Conservation (phyloP, 768 basidiomycete genomes). For the Crepidotus variabilis region DNA sequence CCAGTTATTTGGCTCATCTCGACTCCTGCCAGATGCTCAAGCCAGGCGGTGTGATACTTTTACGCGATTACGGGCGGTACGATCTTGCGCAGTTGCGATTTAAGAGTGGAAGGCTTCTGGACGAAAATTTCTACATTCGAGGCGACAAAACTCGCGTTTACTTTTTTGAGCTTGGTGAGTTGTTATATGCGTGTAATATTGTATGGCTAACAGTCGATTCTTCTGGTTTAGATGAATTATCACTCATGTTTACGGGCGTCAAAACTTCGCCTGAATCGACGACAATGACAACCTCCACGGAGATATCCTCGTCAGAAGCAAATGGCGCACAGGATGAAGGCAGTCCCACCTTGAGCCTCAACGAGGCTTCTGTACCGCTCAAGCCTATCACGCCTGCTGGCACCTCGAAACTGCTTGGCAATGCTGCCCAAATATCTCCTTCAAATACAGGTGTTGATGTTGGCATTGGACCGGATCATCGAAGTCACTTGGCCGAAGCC, state of each 20-base stretch:
- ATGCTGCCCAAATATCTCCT: too few species aligned
- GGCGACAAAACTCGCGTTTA: conserved; percentile 98
- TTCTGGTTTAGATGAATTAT: conserved; percentile 61
- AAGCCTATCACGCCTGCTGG: too few species aligned
- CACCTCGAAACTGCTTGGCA: too few species aligned
- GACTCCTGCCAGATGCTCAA: conserved; percentile 67
- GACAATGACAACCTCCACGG: conserved; percentile 26
- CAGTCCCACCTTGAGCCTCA: background rate
- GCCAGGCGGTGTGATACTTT: conserved; percentile 77
- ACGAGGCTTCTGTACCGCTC: too few species aligned
- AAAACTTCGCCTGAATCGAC: conserved; percentile 28
- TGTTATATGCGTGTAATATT: background rate
- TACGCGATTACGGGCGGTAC: conserved; percentile 94
- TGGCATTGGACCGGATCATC: too few species aligned
- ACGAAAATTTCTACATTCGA: conserved; percentile 93
- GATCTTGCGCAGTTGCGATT: conserved; percentile 95
- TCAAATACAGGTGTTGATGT: too few species aligned
- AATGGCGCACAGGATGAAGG: conserved; percentile 9
- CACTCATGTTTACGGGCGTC: conserved; percentile 73
- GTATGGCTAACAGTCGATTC: background rate
- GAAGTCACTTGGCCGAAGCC: too few species aligned
- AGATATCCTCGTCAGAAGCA: conserved; percentile 33
- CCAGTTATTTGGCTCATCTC: background rate
- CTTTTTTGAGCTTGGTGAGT: conserved; percentile 85
- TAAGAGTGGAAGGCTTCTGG: conserved; percentile 80